Conservation (phyloP, 441 rosid genomes). For the Codiaeum variegatum region DNA sequence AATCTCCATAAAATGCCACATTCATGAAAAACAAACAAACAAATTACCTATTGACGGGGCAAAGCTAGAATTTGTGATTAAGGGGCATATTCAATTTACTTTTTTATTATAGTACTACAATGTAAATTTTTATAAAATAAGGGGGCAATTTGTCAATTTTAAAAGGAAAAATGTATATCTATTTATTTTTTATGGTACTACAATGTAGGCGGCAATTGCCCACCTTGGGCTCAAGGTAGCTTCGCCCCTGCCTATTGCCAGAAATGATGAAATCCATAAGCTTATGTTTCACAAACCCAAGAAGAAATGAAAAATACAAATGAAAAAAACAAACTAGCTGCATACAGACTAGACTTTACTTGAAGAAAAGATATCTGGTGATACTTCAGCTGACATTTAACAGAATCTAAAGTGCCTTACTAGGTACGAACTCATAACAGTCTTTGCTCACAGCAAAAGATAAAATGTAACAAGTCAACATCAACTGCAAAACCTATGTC, state of each 20-base stretch:
- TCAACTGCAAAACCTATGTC: neutral
- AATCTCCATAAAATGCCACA: neutral
- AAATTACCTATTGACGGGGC: neutral
- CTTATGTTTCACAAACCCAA: neutral
- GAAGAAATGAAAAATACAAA: neutral
- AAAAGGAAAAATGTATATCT: too few species aligned
- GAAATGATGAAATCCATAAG: neutral
- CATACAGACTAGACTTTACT: neutral
- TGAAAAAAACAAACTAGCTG: neutral
- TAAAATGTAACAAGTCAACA: neutral
- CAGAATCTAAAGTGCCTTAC: neutral
- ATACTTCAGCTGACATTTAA: conserved; percentile 1
- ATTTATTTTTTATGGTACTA: too few species aligned
- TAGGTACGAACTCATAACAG: too few species aligned
- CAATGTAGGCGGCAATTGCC: too few species aligned
- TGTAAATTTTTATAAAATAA: too few species aligned
- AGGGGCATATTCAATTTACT: too few species aligned
- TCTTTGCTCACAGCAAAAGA: neutral
- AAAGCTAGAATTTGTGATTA: too few species aligned
- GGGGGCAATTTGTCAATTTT: too few species aligned
- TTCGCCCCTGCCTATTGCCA: too few species aligned
- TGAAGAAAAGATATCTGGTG: too few species aligned
- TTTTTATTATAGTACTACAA: too few species aligned
- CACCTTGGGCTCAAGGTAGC: too few species aligned
- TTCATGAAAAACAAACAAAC: neutral